phyloP scores from a whole-genome alignment of 768 basidiomycete species.

The Artomyces pyxidatus region DNA sequence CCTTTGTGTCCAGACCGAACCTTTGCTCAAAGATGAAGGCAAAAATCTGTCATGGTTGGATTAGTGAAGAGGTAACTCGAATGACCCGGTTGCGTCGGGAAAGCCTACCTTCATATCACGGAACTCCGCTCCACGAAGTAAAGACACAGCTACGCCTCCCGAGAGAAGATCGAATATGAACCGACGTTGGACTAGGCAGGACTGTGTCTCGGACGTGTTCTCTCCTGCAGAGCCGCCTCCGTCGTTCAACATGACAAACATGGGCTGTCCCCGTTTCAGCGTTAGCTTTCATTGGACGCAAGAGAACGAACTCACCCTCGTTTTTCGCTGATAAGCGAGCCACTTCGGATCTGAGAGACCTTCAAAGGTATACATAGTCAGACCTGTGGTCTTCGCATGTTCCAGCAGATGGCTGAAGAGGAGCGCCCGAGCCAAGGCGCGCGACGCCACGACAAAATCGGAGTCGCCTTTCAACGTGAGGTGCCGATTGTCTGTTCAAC shows the following conservation, averaged over 20 bases:
- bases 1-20: conserved; percentile 15
- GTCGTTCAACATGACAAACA: conserved; percentile 57
- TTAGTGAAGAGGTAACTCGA: background rate
- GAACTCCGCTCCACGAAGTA: conserved; percentile 48
- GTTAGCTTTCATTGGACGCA: conserved; percentile 7
- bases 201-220: conserved; percentile 14
- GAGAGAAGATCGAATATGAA: conserved; percentile 43
- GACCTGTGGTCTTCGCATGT: conserved; percentile 21
- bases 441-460: conserved; percentile 33
- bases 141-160: conserved; percentile 41
- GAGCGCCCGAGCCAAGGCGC: conserved; percentile 43
- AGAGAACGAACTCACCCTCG: conserved; percentile 22
- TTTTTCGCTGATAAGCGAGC: conserved; percentile 36
- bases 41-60: conserved; percentile 36
- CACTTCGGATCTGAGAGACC: conserved; percentile 40
- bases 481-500: conserved; percentile 35
- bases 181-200: conserved; percentile 37
- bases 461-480: conserved; percentile 32
- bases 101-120: conserved; percentile 52
- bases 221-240: conserved; percentile 29
- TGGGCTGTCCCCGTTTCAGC: conserved; percentile 40
- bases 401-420: conserved; percentile 39
- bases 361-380: conserved; percentile 40
- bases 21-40: conserved; percentile 45
- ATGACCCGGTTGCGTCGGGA: no score